Percentiles rank a stretch among this genome's conserved stretches.
Evolutionary conservation across 345 rosid species (phyloP).

Genomic region (Rhizophora mangle): DNA sequence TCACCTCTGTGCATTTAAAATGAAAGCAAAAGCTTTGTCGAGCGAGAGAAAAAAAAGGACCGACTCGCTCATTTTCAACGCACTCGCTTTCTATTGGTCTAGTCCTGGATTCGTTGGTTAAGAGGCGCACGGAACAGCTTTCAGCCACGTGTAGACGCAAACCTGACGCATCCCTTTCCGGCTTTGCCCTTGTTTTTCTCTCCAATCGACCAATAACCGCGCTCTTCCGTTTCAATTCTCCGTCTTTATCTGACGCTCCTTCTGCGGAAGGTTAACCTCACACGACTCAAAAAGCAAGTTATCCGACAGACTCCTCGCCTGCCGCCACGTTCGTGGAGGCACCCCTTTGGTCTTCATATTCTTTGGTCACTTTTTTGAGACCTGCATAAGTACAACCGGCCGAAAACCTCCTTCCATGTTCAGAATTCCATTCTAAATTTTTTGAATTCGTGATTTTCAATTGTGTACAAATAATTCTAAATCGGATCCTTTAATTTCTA

Average conservation of each 20-base stretch:
- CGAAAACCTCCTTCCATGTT: no score
- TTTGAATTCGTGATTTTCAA: no score
- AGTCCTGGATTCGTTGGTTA: conserved; percentile 26
- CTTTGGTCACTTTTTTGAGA: not conserved
- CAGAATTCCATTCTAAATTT: no score
- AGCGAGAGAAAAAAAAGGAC: conserved; percentile 8
- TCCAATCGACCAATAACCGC: conserved; percentile 19
- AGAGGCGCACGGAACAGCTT: conserved; percentile 19
- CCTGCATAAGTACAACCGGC: no score
- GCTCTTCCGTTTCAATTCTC: conserved; percentile 21
- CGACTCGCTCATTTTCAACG: not conserved
- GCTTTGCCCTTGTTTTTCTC: not conserved
- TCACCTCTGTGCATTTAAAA: not conserved
- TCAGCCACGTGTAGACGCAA: conserved; percentile 25
- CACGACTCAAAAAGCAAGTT: not conserved
- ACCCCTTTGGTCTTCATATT: not conserved
- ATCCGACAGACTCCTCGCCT: conserved; percentile 3
- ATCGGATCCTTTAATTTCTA: no score
- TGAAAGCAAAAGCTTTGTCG: not conserved
- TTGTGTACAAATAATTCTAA: no score
- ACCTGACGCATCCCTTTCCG: conserved; percentile 20
- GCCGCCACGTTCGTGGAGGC: not conserved
- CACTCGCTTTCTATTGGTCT: not conserved
- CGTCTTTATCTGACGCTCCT: conserved; percentile 4
- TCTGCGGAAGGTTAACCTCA: not conserved